Evolutionary conservation across 805 yeast genomes (phyloP), one percentile per base, ranked within the genome.

Genomic region (Scheffersomyces ergatensis): DNA sequence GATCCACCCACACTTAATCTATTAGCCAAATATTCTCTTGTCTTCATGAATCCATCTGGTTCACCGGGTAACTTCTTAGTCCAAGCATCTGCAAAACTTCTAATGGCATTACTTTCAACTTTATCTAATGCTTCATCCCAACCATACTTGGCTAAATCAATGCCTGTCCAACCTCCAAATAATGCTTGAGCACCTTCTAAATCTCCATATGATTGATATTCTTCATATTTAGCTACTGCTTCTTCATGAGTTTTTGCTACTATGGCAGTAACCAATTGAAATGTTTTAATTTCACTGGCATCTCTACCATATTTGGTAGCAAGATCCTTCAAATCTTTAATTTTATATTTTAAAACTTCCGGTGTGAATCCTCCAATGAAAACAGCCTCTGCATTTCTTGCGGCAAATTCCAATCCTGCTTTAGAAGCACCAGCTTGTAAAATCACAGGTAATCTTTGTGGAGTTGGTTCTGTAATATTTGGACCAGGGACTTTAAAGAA

Each of bases 351-450:
- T 30, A 69, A 46, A 4, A 43, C 46, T 17, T 52, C 58, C 5
- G 74, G 67, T 1, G 65, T 57, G 31, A 56, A 49, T 12, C 63
- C 65, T 19, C 62, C 57, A n/a, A 63, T 53, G 44, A 71, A 72
- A 2, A 69, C 63, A 8, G 62, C 65, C 46, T 72, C 77, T 0
- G 75, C 76, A 46, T 65, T 56, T 44, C 60, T 62, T 8, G 77
- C 73, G 0, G 72, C 76, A 40, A 69, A 57, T 17, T 67, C 67
- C 24, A 58, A 52, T 4, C 77, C 77, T 17, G 58, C 57, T n/a
- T 62, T 51, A 3, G 76, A 70, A 12, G 70, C 56, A 4, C 77
- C 77, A 2, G 77, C 77, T 49, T 70, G 74, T 35, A 72, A 57
- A 29, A 72, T 50, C 8, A 72, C 65, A 1, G 77, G 77, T 7